phyloP scores from a whole-genome alignment of 805 yeast species.

The Starmerella riodocensis region DNA sequence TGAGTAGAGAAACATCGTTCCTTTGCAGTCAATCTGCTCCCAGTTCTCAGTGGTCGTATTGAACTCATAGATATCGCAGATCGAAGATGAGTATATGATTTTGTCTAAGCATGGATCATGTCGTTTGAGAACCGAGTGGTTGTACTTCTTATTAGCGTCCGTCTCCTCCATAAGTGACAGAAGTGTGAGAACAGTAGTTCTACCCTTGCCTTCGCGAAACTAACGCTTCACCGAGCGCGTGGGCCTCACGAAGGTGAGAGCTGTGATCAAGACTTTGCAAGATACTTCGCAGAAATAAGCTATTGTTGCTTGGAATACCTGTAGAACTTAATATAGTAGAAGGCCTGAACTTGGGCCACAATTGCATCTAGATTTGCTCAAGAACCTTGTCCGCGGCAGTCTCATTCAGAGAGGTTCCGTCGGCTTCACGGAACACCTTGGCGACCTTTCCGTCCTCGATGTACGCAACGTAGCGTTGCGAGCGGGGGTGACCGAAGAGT shows the following conservation, averaged over 20 bases:
- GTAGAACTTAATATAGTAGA: too few relatives aligned
- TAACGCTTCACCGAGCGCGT: too few relatives aligned
- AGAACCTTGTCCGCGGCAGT: constrained; percentile 25
- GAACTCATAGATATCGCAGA: constrained; percentile 31
- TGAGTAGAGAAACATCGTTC: constrained; percentile 30
- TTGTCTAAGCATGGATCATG: constrained; percentile 29
- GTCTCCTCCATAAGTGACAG: background rate
- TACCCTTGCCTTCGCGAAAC: too few relatives aligned
- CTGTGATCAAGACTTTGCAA: too few relatives aligned
- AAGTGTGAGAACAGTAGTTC: too few relatives aligned
- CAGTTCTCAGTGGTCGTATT: constrained; percentile 26
- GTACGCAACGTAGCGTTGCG: constrained; percentile 61
- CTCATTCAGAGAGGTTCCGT: constrained; percentile 52
- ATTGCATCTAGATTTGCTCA: constrained; percentile 16
- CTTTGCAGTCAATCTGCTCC: constrained; percentile 31
- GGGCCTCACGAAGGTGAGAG: too few relatives aligned
- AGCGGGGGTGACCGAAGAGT: constrained; percentile 63
- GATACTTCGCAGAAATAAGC: too few relatives aligned
- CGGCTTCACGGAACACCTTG: constrained; percentile 64
- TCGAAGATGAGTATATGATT: constrained; percentile 29
- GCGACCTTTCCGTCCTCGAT: constrained; percentile 63
- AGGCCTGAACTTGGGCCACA: too few relatives aligned
- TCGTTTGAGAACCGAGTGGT: constrained; percentile 25
- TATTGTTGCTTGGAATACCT: too few relatives aligned
- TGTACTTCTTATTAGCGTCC: constrained; percentile 20